phyloP scores from a whole-genome alignment of 2,329 filamentous ascomycete genomes.

The Aureobasidium namibiae region DNA sequence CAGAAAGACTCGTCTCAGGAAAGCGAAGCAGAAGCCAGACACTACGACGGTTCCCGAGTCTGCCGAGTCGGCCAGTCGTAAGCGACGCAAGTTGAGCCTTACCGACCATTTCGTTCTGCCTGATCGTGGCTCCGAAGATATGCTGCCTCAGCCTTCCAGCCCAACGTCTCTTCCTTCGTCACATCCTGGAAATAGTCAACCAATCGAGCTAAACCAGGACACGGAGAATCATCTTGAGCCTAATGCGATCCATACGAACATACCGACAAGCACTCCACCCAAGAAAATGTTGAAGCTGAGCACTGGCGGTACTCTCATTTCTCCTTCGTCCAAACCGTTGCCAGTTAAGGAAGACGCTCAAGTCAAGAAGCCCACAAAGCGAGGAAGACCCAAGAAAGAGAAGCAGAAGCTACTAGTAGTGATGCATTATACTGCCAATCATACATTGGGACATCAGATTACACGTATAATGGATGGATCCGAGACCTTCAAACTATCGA shows the following conservation, averaged over 20 bases:
- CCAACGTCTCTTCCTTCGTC: constrained; percentile 6
- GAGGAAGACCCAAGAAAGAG: constrained; percentile 23
- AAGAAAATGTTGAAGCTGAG: constrained; percentile 33
- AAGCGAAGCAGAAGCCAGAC: background rate
- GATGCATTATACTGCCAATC: constrained; percentile 40
- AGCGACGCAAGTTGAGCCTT: constrained; percentile 8
- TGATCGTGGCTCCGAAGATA: constrained; percentile 8
- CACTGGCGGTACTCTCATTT: constrained; percentile 39
- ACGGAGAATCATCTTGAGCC: background rate
- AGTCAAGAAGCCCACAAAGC: constrained; percentile 19
- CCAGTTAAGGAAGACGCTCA: constrained; percentile 15
- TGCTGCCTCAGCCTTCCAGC: constrained; percentile 8
- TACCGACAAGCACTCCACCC: constrained; percentile 18
- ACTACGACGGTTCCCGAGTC: background rate
- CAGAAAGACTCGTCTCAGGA: background rate
- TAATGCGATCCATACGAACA: too few species aligned
- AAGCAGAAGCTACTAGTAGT: constrained; percentile 20
- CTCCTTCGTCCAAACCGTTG: constrained; percentile 28
- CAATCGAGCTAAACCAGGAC: background rate
- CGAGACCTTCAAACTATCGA: constrained; percentile 20
- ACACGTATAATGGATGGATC: constrained; percentile 49
- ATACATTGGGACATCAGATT: constrained; percentile 52
- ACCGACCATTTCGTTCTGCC: background rate
- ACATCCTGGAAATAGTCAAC: background rate
- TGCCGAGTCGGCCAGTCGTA: background rate